Percentiles rank a stretch among this genome's conserved stretches.
Evolutionary conservation across 192 early-diverging fungal species (phyloP).

Genomic region (Oehlia diaphana): DNA sequence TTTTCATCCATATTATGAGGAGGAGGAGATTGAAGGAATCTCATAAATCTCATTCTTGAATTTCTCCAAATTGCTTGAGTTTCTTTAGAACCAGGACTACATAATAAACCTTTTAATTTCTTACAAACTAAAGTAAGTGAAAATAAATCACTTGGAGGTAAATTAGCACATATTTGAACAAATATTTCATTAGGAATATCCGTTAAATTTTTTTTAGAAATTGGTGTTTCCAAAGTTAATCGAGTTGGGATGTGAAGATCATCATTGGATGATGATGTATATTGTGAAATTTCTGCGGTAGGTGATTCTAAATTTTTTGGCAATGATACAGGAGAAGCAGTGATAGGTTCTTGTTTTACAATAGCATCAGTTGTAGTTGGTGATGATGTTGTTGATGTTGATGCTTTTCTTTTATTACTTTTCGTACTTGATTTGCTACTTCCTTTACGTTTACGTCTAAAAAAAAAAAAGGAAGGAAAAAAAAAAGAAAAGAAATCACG

Average conservation of each 20-base stretch:
- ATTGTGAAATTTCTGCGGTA: not conserved
- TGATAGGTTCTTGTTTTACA: not conserved
- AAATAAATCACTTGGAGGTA: conserved; percentile 18
- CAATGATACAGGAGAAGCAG: not conserved
- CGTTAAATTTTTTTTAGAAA: not conserved
- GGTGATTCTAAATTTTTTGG: not conserved
- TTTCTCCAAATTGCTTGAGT: conserved; percentile 12
- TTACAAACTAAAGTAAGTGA: conserved; percentile 7
- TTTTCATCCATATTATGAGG: conserved; percentile 1
- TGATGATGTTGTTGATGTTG: not conserved
- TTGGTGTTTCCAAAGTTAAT: too few species aligned
- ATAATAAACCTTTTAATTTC: not conserved
- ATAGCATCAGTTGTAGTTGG: not conserved
- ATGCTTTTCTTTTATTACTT: not conserved
- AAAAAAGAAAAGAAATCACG: too few species aligned
- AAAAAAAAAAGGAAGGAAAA: not conserved
- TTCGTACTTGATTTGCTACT: not conserved
- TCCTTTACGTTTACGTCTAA: not conserved
- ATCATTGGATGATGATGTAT: not conserved
- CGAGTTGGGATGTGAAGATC: not conserved
- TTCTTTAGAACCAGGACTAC: not conserved
- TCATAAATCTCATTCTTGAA: not conserved
- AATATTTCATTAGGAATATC: not conserved
- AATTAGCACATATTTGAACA: not conserved
- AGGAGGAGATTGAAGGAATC: not conserved